Conservation (phyloP, 2,329 filamentous ascomycete genomes). For the Fusarium decemcellulare region DNA sequence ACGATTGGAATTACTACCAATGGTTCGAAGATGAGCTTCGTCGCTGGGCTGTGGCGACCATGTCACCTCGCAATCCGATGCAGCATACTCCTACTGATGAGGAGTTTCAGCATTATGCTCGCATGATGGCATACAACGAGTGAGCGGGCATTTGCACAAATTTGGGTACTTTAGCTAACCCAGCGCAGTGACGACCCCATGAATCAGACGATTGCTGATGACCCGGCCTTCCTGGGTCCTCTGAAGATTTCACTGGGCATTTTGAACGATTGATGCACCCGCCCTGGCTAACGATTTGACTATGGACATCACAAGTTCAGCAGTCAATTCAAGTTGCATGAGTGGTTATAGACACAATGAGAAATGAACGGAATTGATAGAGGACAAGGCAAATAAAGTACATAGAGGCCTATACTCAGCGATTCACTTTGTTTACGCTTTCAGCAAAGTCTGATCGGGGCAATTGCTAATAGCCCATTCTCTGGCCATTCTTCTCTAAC, state of each 20-base stretch:
- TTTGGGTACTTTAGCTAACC: neutral
- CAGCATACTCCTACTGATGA: slow-evolving; percentile 29
- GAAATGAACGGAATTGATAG: no score
- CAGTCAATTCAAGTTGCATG: no score
- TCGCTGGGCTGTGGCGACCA: slow-evolving; percentile 32
- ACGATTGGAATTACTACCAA: slow-evolving; percentile 32
- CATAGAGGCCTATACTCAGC: no score
- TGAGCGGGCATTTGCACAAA: neutral
- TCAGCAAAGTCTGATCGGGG: no score
- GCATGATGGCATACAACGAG: slow-evolving; percentile 35
- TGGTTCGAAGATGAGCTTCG: slow-evolving; percentile 30
- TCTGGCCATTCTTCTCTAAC: no score
- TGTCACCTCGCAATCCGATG: slow-evolving; percentile 36
- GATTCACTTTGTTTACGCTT: no score
- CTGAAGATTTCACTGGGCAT: slow-evolving; percentile 21
- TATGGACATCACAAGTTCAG: no score
- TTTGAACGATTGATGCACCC: neutral
- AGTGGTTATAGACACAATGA: no score
- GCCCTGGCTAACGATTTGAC: no score
- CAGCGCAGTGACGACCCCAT: slow-evolving; percentile 27
- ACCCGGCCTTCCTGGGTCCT: slow-evolving; percentile 23
- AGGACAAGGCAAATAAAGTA: no score
- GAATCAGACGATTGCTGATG: slow-evolving; percentile 35
- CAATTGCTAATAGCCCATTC: no score
- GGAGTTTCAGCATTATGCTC: slow-evolving; percentile 38